Conservation (phyloP, 2,329 filamentous ascomycete species). For the Lecanicillium sp. region DNA sequence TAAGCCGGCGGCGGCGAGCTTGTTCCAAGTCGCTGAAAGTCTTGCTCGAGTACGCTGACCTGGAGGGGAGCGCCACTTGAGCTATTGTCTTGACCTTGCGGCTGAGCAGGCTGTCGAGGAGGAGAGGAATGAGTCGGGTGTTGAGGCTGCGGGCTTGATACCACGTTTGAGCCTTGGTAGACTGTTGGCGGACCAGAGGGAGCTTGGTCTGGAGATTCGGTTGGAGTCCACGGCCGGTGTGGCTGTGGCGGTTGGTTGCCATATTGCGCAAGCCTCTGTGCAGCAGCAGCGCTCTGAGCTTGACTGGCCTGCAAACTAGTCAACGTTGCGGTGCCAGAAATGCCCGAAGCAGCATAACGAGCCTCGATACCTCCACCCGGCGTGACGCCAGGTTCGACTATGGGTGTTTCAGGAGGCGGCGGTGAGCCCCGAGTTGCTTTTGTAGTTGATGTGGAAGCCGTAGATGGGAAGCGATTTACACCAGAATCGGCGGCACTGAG, state of each 20-base stretch:
- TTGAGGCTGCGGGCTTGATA: slow-evolving; percentile 41
- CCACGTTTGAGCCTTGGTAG: slow-evolving; percentile 76
- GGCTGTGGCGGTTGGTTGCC: slow-evolving; percentile 30
- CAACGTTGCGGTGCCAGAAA: slow-evolving; percentile 76
- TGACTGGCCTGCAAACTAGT: slow-evolving; percentile 59
- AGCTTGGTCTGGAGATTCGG: slow-evolving; percentile 76
- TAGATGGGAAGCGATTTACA: slow-evolving; percentile 63
- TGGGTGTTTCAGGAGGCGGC: slow-evolving; percentile 86
- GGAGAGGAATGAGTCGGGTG: slow-evolving; percentile 33
- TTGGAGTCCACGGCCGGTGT: slow-evolving; percentile 82
- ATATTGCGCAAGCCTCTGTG: slow-evolving; percentile 76
- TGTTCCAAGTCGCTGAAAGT: slow-evolving; percentile 73
- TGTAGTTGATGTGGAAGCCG: slow-evolving; percentile 88
- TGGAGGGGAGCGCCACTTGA: slow-evolving; percentile 34
- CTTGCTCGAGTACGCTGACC: slow-evolving; percentile 71
- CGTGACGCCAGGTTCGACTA: slow-evolving; percentile 62
- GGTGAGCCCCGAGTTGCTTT: slow-evolving; percentile 87
- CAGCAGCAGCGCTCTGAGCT: slow-evolving; percentile 65
- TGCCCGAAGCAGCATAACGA: slow-evolving; percentile 83
- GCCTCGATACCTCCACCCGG: slow-evolving; percentile 80
- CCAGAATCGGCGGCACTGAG: slow-evolving; percentile 31
- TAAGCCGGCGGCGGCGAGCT: slow-evolving; percentile 94
- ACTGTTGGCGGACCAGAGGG: slow-evolving; percentile 85
- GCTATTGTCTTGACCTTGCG: slow-evolving; percentile 5
- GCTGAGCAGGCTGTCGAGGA: slow-evolving; percentile 27